Evolutionary conservation across 768 basidiomycete species (phyloP).

Genomic region (Phylloporus rhodoxanthus): DNA sequence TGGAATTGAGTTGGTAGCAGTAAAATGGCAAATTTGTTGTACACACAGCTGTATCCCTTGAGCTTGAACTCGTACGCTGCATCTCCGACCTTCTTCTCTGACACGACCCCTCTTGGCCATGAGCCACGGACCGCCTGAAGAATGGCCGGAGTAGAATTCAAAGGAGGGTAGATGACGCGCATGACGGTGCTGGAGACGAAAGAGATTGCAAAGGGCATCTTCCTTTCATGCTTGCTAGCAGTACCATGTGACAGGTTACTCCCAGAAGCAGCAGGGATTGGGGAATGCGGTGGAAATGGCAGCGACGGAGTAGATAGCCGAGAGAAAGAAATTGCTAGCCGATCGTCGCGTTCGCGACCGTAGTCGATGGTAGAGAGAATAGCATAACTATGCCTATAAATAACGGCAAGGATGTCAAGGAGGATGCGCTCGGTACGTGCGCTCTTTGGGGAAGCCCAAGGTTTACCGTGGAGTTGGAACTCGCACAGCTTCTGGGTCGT

Average conservation of each 20-base stretch:
- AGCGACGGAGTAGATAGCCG: conserved; percentile 36
- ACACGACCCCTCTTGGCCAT: conserved; percentile 75
- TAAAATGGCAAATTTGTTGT: conserved; percentile 9
- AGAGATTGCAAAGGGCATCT: conserved; percentile 64
- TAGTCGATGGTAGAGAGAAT: conserved; percentile 71
- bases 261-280: conserved; percentile 36
- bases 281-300: conserved; percentile 35
- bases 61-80: conserved; percentile 75
- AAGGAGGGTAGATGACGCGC: conserved; percentile 72
- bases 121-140: conserved; percentile 71
- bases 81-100: conserved; percentile 69
- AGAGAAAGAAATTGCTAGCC: conserved; percentile 65
- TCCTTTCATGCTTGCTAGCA: conserved; percentile 28
- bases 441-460: conserved; percentile 68
- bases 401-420: conserved; percentile 55
- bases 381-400: conserved; percentile 58
- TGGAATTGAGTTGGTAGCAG: conserved; percentile 16
- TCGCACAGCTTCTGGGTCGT: conserved; percentile 54
- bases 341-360: conserved; percentile 70
- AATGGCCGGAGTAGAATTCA: conserved; percentile 72
- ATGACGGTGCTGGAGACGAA: conserved; percentile 62
- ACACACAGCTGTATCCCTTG: conserved; percentile 73
- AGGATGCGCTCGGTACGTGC: conserved; percentile 62
- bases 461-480: conserved; percentile 61
- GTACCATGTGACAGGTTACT: conserved; percentile 35